Base-by-base conservation (phyloP, 495 filamentous ascomycete genomes). In the Aspergillus leporis region DNA sequence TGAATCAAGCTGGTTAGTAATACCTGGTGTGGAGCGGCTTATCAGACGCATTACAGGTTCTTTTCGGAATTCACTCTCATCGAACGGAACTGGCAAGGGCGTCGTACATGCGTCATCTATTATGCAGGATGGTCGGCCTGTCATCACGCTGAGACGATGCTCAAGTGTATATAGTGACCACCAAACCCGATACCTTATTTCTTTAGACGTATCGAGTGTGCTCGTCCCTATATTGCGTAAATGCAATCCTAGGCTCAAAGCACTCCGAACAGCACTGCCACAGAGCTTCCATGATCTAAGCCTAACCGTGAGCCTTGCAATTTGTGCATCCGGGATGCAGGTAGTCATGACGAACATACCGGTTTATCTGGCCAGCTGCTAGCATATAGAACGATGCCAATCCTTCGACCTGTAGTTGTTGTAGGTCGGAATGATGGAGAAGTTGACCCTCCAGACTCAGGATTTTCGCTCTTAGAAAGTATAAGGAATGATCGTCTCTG, bases 151-250 rank as follows among this genome's bases (percentile, higher is more conserved):
- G 41, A 89, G 75, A 13, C 80, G 72, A 51, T 81, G 78, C 36
- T 89, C 86, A 19, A 88, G 57, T 5, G 76, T 79, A 58, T 83
- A 83, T 16, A 88, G 53, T 9, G 85, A 77, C 77, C 82, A 86
- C 85, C 85, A 89, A 21, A 86, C 75, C 4, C 83, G 81, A 50
- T 81, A 78, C 40, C 84, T 75, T 30, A 81, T 76, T 56, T 86
- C 83, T 54, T 81, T 83, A 28, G 83, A 79, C 19, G 70, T 71
- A 55, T 82, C 76, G 18, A 75, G 69, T 13, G 83, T 74, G 21
- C 72, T 71, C 5, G 65, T 62, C 21, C 77, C 81, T 7, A 82
- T 72, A 59, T 83, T 87, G 40, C 78, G 79, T 34, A 87, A 67
- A 66, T 89, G 83, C 38, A 90, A 64, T 5, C 85, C 85, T n/a